Conservation (phyloP, 805 yeast species). For the Lipomyces mesembrius region DNA sequence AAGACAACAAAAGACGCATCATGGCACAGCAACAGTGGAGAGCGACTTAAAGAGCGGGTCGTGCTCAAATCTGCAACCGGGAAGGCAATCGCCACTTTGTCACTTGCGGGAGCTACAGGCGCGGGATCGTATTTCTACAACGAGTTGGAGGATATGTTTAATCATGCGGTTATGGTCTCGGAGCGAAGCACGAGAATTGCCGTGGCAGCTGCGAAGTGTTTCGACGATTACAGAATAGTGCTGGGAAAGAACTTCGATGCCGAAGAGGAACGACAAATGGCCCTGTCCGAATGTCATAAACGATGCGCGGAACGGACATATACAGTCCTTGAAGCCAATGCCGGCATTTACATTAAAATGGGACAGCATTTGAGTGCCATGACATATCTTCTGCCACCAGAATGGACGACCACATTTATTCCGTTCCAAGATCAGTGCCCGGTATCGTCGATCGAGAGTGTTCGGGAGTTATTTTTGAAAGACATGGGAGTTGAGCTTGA, state of each 20-base stretch:
- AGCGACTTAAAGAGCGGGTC: neutral
- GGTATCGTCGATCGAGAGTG: constrained; percentile 68
- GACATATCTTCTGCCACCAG: constrained; percentile 85
- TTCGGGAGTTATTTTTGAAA: constrained; percentile 63
- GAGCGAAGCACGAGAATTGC: constrained; percentile 37
- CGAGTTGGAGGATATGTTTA: constrained; percentile 26
- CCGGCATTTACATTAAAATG: constrained; percentile 89
- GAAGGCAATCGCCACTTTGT: constrained; percentile 16
- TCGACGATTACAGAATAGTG: constrained; percentile 65
- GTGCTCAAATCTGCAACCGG: constrained; percentile 6
- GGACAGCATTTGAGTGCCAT: constrained; percentile 95
- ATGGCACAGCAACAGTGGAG: neutral
- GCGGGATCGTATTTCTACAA: constrained; percentile 27
- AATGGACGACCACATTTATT: constrained; percentile 95
- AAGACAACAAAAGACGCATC: neutral
- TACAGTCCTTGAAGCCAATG: constrained; percentile 78
- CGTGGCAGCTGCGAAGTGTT: constrained; percentile 71
- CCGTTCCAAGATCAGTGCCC: constrained; percentile 94
- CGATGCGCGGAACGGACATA: constrained; percentile 80
- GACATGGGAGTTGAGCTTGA: constrained; percentile 68
- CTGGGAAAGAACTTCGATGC: constrained; percentile 53
- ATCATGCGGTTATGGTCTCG: constrained; percentile 20
- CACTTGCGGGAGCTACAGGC: constrained; percentile 25
- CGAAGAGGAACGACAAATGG: constrained; percentile 55
- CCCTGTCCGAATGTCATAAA: constrained; percentile 68